phyloP scores from a whole-genome alignment of 2,329 filamentous ascomycete genomes.

The Cladophialophora carrionii region DNA sequence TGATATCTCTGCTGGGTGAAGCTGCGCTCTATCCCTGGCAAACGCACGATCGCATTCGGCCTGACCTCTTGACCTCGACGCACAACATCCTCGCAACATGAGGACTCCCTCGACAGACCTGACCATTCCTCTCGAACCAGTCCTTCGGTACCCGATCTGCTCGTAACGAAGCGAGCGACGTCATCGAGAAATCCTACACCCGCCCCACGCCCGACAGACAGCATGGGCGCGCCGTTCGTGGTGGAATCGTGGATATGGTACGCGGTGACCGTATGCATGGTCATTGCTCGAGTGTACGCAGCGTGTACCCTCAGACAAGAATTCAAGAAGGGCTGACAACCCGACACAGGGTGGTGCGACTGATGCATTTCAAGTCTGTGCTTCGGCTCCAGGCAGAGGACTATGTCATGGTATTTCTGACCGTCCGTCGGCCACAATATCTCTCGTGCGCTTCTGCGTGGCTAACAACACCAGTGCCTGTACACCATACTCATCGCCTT shows the following conservation, averaged over 20 bases:
- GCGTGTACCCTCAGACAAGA: background rate
- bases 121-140: slow-evolving; percentile 1
- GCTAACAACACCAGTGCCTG: slow-evolving; percentile 32
- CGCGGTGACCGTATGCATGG: slow-evolving; percentile 31
- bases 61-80: slow-evolving; percentile 6
- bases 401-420: slow-evolving; percentile 59
- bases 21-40: slow-evolving; percentile 12
- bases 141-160: background rate
- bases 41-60: slow-evolving; percentile 8
- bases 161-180: slow-evolving; percentile 2
- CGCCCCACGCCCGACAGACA: background rate
- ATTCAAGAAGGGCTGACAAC: slow-evolving; percentile 1
- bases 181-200: slow-evolving; percentile 8
- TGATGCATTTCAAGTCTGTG: slow-evolving; percentile 35
- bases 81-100: slow-evolving; percentile 12
- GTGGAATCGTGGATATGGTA: slow-evolving; percentile 41
- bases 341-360: slow-evolving; percentile 23
- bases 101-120: slow-evolving; percentile 2
- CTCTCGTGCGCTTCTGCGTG: background rate
- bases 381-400: slow-evolving; percentile 58
- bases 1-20: slow-evolving; percentile 15
- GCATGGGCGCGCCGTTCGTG: slow-evolving; percentile 32
- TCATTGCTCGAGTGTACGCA: slow-evolving; percentile 35
- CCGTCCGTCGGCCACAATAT: slow-evolving; percentile 41
- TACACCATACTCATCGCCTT: slow-evolving; percentile 52